These are phyloP conservation scores for Chrysochromulina tobinii DNA, from an alignment of 78 protist genomes.

Conservation along the genomic window DNA sequence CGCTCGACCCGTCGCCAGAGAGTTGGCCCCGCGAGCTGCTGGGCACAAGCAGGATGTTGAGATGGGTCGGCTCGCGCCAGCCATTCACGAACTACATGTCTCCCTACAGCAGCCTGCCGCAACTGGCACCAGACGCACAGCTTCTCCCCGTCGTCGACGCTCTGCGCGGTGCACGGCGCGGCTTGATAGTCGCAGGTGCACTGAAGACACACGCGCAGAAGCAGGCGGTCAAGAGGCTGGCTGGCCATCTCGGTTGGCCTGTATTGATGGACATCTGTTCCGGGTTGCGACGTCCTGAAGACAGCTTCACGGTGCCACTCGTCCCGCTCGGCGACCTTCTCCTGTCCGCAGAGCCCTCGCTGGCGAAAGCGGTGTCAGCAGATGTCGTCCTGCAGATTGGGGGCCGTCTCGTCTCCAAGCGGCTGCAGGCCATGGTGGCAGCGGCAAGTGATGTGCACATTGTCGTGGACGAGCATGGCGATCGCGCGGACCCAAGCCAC, in stretches of 20 bases:
- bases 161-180: background rate
- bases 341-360: background rate
- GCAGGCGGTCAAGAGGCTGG: constrained; percentile 5
- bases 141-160: background rate
- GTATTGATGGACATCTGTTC: background rate
- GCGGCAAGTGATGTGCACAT: background rate
- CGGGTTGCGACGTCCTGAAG: background rate
- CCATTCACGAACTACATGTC: background rate
- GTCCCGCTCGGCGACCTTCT: background rate
- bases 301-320: background rate
- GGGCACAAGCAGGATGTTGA: background rate
- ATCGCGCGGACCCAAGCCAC: background rate
- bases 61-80: background rate
- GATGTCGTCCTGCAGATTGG: constrained; percentile 36
- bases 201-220: background rate
- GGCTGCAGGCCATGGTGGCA: background rate
- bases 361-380: background rate
- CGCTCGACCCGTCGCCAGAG: constrained; percentile 24
- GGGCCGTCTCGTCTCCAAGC: constrained; percentile 26
- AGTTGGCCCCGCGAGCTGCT: background rate
- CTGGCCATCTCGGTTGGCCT: background rate
- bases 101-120: background rate
- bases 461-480: background rate
- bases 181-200: constrained; percentile 8
- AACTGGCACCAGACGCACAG: background rate